Conservation (phyloP, 768 basidiomycete genomes). For the Pseudohyphozyma bogoriensis region DNA sequence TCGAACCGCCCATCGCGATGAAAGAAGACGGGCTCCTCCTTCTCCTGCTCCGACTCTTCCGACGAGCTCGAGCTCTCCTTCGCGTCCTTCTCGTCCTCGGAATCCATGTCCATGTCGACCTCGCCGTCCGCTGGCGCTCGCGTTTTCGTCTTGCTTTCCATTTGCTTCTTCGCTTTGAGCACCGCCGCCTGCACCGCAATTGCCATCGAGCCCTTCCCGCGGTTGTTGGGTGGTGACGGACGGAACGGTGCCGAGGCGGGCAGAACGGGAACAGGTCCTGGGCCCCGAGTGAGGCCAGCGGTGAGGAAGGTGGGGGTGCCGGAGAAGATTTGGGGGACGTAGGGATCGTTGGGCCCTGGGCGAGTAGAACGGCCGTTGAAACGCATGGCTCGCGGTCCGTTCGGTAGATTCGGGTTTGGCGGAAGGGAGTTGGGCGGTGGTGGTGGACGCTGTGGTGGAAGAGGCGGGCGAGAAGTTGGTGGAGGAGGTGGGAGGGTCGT, state of each 20-base stretch:
- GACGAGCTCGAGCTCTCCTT: constrained; percentile 8
- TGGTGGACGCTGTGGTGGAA: constrained; percentile 42
- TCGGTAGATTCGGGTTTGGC: background rate
- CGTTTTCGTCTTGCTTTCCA: constrained; percentile 24
- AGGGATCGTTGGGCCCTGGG: constrained; percentile 3
- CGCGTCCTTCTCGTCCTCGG: background rate
- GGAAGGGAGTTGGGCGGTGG: background rate
- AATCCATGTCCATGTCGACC: constrained; percentile 25
- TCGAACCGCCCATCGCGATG: background rate
- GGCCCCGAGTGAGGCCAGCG: background rate
- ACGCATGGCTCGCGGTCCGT: background rate
- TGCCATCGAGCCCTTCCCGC: no score
- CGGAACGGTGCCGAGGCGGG: no score
- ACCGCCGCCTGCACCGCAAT: constrained; percentile 14
- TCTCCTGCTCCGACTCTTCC: constrained; percentile 5
- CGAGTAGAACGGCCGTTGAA: background rate
- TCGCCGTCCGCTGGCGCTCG: constrained; percentile 21
- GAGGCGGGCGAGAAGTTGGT: constrained; percentile 43
- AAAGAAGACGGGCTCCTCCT: constrained; percentile 14
- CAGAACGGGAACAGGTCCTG: no score
- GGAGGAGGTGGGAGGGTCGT: constrained; percentile 19
- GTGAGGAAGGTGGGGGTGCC: background rate
- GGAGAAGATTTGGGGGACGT: constrained; percentile 7
- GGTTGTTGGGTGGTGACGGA: no score
- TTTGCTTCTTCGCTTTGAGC: constrained; percentile 12